A percentile compares a stretch with the other conserved stretches of the same genome.
Conservation (phyloP, 1,284 basidiomycete genomes). For the Meripilus lineatus region DNA sequence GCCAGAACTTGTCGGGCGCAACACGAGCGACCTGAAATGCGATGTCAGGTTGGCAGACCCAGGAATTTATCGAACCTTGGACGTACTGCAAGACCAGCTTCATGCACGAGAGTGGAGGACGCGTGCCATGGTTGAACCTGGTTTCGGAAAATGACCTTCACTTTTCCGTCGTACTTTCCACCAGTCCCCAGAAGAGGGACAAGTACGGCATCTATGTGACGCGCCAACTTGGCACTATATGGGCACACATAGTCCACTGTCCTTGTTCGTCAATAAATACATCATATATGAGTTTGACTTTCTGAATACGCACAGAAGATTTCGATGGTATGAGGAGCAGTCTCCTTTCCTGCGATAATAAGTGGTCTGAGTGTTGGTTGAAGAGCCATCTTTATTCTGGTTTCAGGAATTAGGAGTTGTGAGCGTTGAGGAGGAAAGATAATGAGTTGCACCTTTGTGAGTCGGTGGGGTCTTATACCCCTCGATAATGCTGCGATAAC, state of each 20-base stretch:
- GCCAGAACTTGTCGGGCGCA: constrained; percentile 77
- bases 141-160: constrained; percentile 75
- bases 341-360: constrained; percentile 58
- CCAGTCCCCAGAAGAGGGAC: constrained; percentile 54
- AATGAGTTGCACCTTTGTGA: background rate
- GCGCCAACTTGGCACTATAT: constrained; percentile 66
- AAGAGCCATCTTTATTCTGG: constrained; percentile 79
- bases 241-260: constrained; percentile 88
- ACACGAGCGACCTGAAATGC: constrained; percentile 49
- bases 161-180: constrained; percentile 71
- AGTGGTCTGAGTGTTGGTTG: constrained; percentile 75
- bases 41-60: no score
- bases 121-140: constrained; percentile 87
- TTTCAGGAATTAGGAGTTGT: background rate
- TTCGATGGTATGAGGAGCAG: constrained; percentile 81
- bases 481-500: background rate
- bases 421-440: background rate
- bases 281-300: background rate
- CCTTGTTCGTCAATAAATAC: no score
- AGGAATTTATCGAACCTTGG: no score
- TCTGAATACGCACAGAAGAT: constrained; percentile 57
- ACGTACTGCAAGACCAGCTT: constrained; percentile 77
- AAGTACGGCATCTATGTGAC: constrained; percentile 55
- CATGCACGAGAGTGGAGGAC: constrained; percentile 70
- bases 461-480: background rate